Evolutionary conservation across 2,329 filamentous ascomycete genomes (phyloP).

Genomic region (Aspergillus sp.): DNA sequence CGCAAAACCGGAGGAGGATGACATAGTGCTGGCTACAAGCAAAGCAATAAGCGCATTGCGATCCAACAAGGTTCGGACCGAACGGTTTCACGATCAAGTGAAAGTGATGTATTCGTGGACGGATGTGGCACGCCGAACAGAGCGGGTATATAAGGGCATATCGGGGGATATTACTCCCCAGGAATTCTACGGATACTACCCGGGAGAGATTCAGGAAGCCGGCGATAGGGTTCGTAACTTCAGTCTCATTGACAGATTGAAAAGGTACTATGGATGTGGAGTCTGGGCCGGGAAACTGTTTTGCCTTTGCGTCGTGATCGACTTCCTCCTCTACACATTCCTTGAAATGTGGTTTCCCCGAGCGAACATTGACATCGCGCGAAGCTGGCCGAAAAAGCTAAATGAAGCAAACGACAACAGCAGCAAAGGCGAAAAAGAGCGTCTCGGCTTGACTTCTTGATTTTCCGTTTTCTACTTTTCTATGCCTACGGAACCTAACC

Average conservation of each 20-base stretch:
- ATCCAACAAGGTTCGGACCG: slow-evolving; percentile 82
- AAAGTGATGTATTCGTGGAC: slow-evolving; percentile 99
- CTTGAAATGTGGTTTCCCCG: slow-evolving; percentile 85
- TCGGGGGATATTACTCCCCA: slow-evolving; percentile 80
- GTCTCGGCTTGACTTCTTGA: slow-evolving; percentile 7
- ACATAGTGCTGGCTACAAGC: slow-evolving; percentile 84
- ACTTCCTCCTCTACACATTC: slow-evolving; percentile 87
- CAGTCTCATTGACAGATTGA: slow-evolving; percentile 88
- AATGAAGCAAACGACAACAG: slow-evolving; percentile 14
- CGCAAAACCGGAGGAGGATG: slow-evolving; percentile 93
- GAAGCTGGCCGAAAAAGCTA: slow-evolving; percentile 84
- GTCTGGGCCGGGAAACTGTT: slow-evolving; percentile 99
- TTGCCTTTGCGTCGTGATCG: slow-evolving; percentile 88
- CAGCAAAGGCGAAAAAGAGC: slow-evolving; percentile 5
- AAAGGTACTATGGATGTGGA: slow-evolving; percentile 95
- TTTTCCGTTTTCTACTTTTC: background rate
- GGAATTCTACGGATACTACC: slow-evolving; percentile 83
- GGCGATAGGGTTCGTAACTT: slow-evolving; percentile 78
- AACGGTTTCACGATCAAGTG: slow-evolving; percentile 94
- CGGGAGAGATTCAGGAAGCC: slow-evolving; percentile 67
- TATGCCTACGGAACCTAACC: background rate
- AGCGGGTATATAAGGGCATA: slow-evolving; percentile 93
- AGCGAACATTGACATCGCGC: slow-evolving; percentile 81
- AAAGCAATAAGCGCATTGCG: slow-evolving; percentile 84
- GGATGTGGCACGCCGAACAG: slow-evolving; percentile 89